A percentile compares a stretch with the other conserved stretches of the same genome.
phyloP scores from a whole-genome alignment of 345 rosid genomes.

The Populus pruinosa region DNA sequence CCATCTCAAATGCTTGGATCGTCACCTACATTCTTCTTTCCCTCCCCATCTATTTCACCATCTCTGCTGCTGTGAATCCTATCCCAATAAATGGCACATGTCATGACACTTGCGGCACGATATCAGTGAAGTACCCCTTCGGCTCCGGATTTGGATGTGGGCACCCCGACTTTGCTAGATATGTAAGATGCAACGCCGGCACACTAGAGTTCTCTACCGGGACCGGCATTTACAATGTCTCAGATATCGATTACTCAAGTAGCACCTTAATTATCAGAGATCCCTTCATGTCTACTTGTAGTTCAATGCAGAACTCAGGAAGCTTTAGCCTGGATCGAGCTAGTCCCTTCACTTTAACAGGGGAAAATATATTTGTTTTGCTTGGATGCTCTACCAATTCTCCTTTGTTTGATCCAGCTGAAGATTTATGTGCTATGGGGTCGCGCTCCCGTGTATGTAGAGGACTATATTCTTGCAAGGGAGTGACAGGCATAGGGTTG shows the following conservation, averaged over 20 bases:
- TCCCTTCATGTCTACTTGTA: slow-evolving; percentile 65
- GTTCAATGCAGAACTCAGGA: slow-evolving; percentile 64
- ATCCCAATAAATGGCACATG: slow-evolving; percentile 36
- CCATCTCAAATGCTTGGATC: slow-evolving; percentile 20
- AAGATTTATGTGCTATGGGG: slow-evolving; percentile 51
- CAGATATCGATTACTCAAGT: slow-evolving; percentile 50
- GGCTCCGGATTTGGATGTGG: slow-evolving; percentile 57
- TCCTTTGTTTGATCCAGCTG: slow-evolving; percentile 52
- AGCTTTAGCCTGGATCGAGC: slow-evolving; percentile 52
- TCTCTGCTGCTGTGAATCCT: slow-evolving; percentile 24
- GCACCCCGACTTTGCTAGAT: slow-evolving; percentile 49
- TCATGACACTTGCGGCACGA: slow-evolving; percentile 40
- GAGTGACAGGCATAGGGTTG: slow-evolving; percentile 54
- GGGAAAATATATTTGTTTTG: slow-evolving; percentile 48
- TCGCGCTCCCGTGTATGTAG: slow-evolving; percentile 56
- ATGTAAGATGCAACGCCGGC: slow-evolving; percentile 45
- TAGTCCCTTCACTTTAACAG: slow-evolving; percentile 50
- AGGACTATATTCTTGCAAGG: slow-evolving; percentile 64
- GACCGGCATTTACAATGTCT: slow-evolving; percentile 43
- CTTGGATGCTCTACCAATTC: slow-evolving; percentile 66
- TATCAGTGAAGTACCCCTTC: slow-evolving; percentile 50
- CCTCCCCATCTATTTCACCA: slow-evolving; percentile 10
- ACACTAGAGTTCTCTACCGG: slow-evolving; percentile 52
- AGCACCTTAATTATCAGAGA: slow-evolving; percentile 39
- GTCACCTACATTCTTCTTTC: slow-evolving; percentile 26